These are phyloP conservation scores for Ceratocystis diversiconidia DNA, from an alignment of 2,329 filamentous ascomycete species.

Conservation along the genomic window DNA sequence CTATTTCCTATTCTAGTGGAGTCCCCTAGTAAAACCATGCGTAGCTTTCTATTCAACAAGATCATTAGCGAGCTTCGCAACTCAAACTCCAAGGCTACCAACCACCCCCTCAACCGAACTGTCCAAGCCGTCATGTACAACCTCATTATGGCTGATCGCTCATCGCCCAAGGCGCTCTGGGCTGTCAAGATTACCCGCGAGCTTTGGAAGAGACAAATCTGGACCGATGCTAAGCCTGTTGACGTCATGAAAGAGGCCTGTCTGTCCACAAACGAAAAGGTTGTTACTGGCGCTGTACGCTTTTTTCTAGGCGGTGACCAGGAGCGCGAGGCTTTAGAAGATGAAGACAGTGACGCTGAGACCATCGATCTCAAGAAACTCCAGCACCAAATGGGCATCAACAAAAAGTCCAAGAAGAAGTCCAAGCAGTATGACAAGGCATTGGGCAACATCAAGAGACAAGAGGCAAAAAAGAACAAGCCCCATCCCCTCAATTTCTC, in stretches of 20 bases:
- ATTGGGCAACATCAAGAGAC: slow-evolving; percentile 63
- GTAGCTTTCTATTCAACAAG: slow-evolving; percentile 70
- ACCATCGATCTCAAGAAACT: slow-evolving; percentile 65
- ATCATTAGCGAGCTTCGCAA: slow-evolving; percentile 82
- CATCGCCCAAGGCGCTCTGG: slow-evolving; percentile 81
- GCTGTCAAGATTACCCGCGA: slow-evolving; percentile 90
- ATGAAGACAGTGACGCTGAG: slow-evolving; percentile 75
- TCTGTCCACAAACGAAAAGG: slow-evolving; percentile 83
- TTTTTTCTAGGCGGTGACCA: slow-evolving; percentile 96
- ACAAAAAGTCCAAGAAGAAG: slow-evolving; percentile 91
- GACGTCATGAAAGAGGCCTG: slow-evolving; percentile 95
- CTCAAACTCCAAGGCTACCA: slow-evolving; percentile 73
- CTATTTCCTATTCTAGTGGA: slow-evolving; percentile 87
- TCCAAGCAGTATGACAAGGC: slow-evolving; percentile 67
- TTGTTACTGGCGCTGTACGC: slow-evolving; percentile 69
- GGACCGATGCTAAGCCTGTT: slow-evolving; percentile 89
- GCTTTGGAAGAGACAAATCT: slow-evolving; percentile 91
- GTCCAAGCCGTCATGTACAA: slow-evolving; percentile 91
- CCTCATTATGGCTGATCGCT: slow-evolving; percentile 69
- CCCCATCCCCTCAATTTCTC: slow-evolving; percentile 91
- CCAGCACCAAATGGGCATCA: slow-evolving; percentile 75
- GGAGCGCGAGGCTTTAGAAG: slow-evolving; percentile 82
- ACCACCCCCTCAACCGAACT: slow-evolving; percentile 84
- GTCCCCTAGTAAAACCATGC: slow-evolving; percentile 82
- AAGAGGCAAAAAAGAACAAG: slow-evolving; percentile 75